phyloP scores from a whole-genome alignment of 345 rosid species.

The Brassica juncea region DNA sequence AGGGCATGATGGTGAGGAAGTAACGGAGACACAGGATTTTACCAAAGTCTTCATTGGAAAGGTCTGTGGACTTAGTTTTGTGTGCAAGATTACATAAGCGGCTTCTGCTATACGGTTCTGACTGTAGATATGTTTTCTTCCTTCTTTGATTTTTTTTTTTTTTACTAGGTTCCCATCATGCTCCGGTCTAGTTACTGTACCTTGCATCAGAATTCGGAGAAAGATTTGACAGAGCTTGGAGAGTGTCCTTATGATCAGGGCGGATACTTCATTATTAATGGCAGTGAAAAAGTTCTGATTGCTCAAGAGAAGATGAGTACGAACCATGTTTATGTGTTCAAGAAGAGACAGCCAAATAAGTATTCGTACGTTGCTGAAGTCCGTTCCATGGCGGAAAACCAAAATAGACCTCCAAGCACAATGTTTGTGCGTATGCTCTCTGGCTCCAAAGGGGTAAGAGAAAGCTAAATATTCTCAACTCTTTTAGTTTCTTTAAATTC shows the following conservation, averaged over 20 bases:
- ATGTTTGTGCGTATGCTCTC: constrained; percentile 99
- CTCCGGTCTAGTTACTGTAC: constrained; percentile 96
- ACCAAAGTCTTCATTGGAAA: constrained; percentile 95
- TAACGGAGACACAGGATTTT: constrained; percentile 88
- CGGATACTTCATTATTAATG: constrained; percentile 94
- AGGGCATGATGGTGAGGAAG: constrained; percentile 99
- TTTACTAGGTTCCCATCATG: constrained; percentile 84
- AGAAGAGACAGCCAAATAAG: constrained; percentile 96
- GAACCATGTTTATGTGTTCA: constrained; percentile 94
- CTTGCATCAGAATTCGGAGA: constrained; percentile 86
- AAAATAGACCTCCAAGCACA: constrained; percentile 96
- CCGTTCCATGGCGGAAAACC: constrained; percentile 97
- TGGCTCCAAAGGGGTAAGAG: constrained; percentile 89
- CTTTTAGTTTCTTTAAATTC: neutral
- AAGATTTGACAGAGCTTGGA: constrained; percentile 97
- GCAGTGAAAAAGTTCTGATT: constrained; percentile 97
- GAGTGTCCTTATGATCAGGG: constrained; percentile 99
- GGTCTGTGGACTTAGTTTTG: constrained; percentile 43
- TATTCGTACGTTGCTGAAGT: constrained; percentile 90
- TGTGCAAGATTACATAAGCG: neutral
- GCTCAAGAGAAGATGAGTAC: constrained; percentile 99
- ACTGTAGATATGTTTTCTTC: constrained; percentile 1
- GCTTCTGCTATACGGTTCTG: neutral
- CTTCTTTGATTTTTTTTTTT: neutral
- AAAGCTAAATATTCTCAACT: constrained; percentile 16